phyloP scores from a whole-genome alignment of 208 protist species.

The Porcisia hertigi region DNA sequence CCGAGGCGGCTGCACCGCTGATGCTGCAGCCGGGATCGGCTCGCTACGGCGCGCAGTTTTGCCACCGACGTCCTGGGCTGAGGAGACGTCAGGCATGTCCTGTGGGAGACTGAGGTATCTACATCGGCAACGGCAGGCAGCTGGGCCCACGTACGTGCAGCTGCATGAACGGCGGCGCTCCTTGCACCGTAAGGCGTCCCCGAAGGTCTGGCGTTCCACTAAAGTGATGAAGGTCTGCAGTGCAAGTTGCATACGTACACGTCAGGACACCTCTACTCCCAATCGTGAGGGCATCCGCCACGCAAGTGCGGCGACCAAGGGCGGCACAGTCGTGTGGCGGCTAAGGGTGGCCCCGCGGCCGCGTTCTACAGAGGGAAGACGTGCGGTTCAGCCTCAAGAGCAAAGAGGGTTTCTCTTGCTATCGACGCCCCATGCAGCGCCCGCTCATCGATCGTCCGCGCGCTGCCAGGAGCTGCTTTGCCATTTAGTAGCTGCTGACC shows the following conservation, averaged over 20 bases:
- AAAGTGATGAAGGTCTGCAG: neutral
- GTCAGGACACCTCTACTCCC: neutral
- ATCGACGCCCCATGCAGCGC: neutral
- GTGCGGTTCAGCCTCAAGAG: neutral
- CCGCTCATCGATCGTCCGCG: neutral
- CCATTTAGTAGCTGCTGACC: neutral
- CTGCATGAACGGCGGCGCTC: constrained; percentile 8
- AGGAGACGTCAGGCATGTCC: neutral
- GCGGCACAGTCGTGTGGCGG: constrained; percentile 25
- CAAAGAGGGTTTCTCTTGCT: neutral
- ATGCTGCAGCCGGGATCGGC: neutral
- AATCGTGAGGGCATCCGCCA: neutral
- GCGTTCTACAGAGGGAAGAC: neutral
- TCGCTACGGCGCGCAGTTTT: constrained; percentile 3
- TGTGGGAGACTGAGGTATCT: neutral
- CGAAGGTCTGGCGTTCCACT: neutral
- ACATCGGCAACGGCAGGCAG: neutral
- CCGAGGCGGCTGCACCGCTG: neutral
- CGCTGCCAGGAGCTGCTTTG: neutral
- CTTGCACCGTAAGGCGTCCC: neutral
- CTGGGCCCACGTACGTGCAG: constrained; percentile 19
- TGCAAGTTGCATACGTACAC: neutral
- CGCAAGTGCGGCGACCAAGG: neutral
- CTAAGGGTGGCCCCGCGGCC: constrained; percentile 10
- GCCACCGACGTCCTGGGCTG: neutral